Conservation (phyloP, 1,284 basidiomycete species). For the Paramarasmius palmivorus region DNA sequence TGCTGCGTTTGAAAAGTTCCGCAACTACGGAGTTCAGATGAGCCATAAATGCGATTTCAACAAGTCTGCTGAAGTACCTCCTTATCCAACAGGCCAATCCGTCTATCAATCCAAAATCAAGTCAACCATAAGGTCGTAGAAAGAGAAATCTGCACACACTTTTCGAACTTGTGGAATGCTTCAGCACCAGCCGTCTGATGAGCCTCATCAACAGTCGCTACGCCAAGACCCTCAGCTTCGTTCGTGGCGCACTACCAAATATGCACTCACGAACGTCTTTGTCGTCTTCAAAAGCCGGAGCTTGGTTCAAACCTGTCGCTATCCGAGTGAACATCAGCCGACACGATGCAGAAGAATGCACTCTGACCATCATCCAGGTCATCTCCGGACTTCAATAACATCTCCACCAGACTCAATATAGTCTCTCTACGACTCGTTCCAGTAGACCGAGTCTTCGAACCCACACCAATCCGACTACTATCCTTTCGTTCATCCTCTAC, state of each 20-base stretch:
- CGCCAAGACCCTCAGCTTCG: neutral
- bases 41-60: too few relatives aligned
- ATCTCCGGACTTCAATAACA: slow-evolving; percentile 58
- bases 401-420: slow-evolving; percentile 64
- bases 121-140: neutral
- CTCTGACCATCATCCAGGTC: slow-evolving; percentile 43
- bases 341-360: slow-evolving; percentile 1
- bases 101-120: slow-evolving; percentile 32
- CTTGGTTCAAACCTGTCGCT: slow-evolving; percentile 31
- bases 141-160: slow-evolving; percentile 32
- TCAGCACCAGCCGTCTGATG: slow-evolving; percentile 64
- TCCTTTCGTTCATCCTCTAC: neutral
- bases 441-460: neutral
- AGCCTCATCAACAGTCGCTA: slow-evolving; percentile 68
- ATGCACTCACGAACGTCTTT: slow-evolving; percentile 59
- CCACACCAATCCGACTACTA: too few relatives aligned
- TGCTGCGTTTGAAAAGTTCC: slow-evolving; percentile 73
- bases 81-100: slow-evolving; percentile 62
- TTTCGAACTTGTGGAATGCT: slow-evolving; percentile 60
- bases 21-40: slow-evolving; percentile 52
- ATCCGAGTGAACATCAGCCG: neutral
- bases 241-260: neutral
- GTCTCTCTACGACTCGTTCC: slow-evolving; percentile 50
- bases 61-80: too few relatives aligned
- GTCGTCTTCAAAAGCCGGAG: slow-evolving; percentile 59